Evolutionary conservation across 371 early-diverging fungal species (phyloP).

Genomic region (Circinella umbellata): DNA sequence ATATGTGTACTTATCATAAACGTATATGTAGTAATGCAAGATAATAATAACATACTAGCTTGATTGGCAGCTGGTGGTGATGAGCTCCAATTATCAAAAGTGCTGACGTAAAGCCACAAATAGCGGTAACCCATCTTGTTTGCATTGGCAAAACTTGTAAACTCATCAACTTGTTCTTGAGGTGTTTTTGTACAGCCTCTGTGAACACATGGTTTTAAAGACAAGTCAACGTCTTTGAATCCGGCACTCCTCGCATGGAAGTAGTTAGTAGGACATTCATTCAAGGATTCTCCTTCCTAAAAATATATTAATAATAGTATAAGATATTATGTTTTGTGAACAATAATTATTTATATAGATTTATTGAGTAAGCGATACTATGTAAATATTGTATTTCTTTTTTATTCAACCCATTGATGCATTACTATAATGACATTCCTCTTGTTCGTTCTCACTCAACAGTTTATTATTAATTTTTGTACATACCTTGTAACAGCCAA

Average conservation of each 20-base stretch:
- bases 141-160: constrained; percentile 13
- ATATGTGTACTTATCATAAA: too few species aligned
- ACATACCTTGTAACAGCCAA: not conserved
- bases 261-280: constrained; percentile 21
- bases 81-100: constrained; percentile 15
- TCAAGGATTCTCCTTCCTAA: constrained; percentile 21
- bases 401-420: too few species aligned
- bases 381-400: too few species aligned
- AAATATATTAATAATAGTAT: not conserved
- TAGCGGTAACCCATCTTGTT: constrained; percentile 23
- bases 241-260: constrained; percentile 24
- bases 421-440: too few species aligned
- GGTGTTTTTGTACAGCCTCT: constrained; percentile 26
- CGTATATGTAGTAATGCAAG: not conserved
- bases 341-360: not conserved
- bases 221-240: constrained; percentile 19
- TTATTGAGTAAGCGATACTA: too few species aligned
- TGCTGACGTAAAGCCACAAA: constrained; percentile 28
- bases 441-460: not conserved
- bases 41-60: not conserved
- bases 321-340: not conserved
- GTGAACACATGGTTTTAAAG: constrained; percentile 32
- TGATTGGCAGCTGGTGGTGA: not conserved
- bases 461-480: not conserved
- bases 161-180: constrained; percentile 23